Conservation (phyloP, 768 basidiomycete genomes). For the Lactifluus hygrophoroides region DNA sequence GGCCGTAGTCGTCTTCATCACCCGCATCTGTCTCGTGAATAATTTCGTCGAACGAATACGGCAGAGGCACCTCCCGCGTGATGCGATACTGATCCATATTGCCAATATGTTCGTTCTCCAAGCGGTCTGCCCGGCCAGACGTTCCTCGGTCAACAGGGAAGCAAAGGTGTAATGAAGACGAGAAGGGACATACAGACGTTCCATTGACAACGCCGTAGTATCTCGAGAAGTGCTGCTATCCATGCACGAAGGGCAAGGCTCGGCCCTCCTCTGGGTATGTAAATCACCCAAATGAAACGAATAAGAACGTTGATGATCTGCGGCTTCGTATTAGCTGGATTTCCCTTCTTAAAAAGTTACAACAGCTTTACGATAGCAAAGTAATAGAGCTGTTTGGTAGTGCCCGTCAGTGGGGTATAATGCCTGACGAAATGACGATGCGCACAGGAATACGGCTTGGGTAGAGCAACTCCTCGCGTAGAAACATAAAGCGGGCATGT, state of each 20-base stretch:
- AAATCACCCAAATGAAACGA: conserved; percentile 78
- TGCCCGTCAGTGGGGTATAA: neutral
- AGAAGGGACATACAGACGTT: conserved; percentile 63
- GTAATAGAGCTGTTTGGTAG: conserved; percentile 55
- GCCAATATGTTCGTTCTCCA: conserved; percentile 89
- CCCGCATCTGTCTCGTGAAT: conserved; percentile 40
- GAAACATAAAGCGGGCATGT: conserved; percentile 44
- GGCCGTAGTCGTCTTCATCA: conserved; percentile 22
- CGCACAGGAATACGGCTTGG: conserved; percentile 49
- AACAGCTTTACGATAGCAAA: conserved; percentile 53
- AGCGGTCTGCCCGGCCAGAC: conserved; percentile 41
- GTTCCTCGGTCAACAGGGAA: neutral
- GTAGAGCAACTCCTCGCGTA: conserved; percentile 74
- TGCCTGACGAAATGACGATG: neutral
- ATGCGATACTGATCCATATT: conserved; percentile 91
- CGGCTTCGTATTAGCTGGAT: neutral
- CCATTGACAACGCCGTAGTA: conserved; percentile 81
- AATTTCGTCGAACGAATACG: conserved; percentile 51
- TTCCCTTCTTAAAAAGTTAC: neutral
- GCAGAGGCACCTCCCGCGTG: conserved; percentile 76
- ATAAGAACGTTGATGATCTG: conserved; percentile 65
- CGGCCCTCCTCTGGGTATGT: conserved; percentile 48
- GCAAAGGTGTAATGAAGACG: neutral
- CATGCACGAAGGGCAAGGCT: conserved; percentile 51
- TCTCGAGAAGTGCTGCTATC: conserved; percentile 62